Evolutionary conservation across 345 rosid genomes (phyloP), one percentile per base, ranked within the genome.

Genomic region (Citrus mangshanensis): DNA sequence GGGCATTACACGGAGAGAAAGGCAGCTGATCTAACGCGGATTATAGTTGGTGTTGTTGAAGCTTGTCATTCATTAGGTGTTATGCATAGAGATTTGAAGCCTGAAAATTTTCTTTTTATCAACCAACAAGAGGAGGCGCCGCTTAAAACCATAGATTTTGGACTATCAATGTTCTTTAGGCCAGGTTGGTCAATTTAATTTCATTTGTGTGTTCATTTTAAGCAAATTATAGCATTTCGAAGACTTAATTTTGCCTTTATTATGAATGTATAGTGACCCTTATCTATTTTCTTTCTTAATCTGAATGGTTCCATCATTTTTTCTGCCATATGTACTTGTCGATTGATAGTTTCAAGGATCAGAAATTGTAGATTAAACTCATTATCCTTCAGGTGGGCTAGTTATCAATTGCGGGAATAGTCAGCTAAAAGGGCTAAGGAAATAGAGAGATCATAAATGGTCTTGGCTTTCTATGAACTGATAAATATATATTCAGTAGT

Each of bases 61-160:
- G 92, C 97, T 32, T 95, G 98, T 73, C 99, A 95, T 84, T 95
- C 99, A 67, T 85, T 94, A 3, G 99, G 99, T 49, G 99, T 95
- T 25, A 95, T 94, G 97, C 99, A 95, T 70, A 82, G 99, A 72
- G 99, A 95, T 81, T 88, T 95, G 84, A 95, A 95, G 90, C 99
- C 99, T 18, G 99, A 95, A 87, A 95, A 95, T 86, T 95, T 95
- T 80, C 93, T 95, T 55, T 95, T 95, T 80, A 83, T 89, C 0
- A 81, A 34, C 73, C 87, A 91, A 4, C 86, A 89, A 54, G 99
- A 95, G 87, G 97, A 93, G 6, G 81, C 97, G 10, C 81, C 87
- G 1, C 93, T 95, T 22, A 95, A 95, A 75, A 89, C 96, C 6
- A 95, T 95, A 5, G 99, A 95, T 66, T 95, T 95, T 81, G 99